phyloP scores from a whole-genome alignment of 768 basidiomycete genomes.

The Cantharellus anzutake region DNA sequence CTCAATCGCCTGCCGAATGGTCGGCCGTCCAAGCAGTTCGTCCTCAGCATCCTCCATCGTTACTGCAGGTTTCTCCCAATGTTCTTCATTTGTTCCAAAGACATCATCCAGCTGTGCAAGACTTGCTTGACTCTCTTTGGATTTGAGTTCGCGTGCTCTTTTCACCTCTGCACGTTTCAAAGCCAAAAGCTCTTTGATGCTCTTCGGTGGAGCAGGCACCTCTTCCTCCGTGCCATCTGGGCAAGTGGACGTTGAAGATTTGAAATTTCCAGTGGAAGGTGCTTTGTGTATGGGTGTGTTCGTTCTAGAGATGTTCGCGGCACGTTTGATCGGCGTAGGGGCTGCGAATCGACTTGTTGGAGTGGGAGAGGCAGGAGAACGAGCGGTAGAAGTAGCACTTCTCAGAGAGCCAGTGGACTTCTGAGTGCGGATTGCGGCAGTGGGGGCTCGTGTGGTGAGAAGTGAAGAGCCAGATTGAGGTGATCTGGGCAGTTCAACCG shows the following conservation, averaged over 20 bases:
- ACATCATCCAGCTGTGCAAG: not conserved
- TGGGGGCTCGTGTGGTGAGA: too few relatives aligned
- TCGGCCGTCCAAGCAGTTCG: conserved; percentile 10
- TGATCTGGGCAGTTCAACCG: too few relatives aligned
- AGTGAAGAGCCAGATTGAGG: too few relatives aligned
- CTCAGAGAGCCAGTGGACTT: too few relatives aligned
- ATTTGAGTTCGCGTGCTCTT: not conserved
- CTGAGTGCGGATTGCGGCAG: too few relatives aligned
- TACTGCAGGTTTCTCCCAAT: conserved; percentile 5
- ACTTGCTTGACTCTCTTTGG: not conserved
- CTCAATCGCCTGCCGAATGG: conserved; percentile 4
- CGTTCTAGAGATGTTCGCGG: not conserved
- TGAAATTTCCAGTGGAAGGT: not conserved
- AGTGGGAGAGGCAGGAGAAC: not conserved
- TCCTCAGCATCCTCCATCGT: conserved; percentile 10
- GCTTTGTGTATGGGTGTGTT: too few relatives aligned
- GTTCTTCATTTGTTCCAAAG: not conserved
- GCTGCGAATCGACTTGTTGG: not conserved
- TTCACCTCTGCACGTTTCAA: conserved; percentile 4
- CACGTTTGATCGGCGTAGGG: not conserved
- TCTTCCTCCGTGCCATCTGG: too few relatives aligned
- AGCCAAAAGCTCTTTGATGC: conserved; percentile 7
- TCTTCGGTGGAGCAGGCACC: not conserved
- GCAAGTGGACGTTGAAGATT: not conserved
- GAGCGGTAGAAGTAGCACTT: too few relatives aligned